Percentiles rank a stretch among this genome's conserved stretches.
Evolutionary conservation across 2,329 filamentous ascomycete genomes (phyloP).

Genomic region (Didymella exigua): DNA sequence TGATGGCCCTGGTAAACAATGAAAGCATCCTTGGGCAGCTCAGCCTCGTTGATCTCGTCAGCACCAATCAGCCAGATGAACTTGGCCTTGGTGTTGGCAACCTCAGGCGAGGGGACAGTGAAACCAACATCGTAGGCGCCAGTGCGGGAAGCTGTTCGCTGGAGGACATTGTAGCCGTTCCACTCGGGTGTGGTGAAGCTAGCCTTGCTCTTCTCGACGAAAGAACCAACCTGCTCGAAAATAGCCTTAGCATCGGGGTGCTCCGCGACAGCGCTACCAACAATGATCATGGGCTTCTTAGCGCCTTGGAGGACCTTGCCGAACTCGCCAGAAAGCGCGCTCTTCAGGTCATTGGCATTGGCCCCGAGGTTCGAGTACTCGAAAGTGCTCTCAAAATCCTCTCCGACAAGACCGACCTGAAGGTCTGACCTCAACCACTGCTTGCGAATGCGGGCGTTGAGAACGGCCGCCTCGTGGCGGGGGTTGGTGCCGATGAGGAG

Average conservation of each 20-base stretch:
- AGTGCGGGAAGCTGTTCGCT: slow-evolving; percentile 87
- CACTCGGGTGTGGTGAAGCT: slow-evolving; percentile 90
- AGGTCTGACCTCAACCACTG: slow-evolving; percentile 96
- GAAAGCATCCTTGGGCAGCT: slow-evolving; percentile 95
- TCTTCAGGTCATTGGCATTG: slow-evolving; percentile 80
- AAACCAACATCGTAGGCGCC: slow-evolving; percentile 97
- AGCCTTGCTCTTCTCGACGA: slow-evolving; percentile 89
- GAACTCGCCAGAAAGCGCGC: slow-evolving; percentile 81
- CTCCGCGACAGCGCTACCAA: slow-evolving; percentile 90
- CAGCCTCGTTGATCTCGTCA: slow-evolving; percentile 82
- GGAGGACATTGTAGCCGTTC: slow-evolving; percentile 97
- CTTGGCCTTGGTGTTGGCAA: slow-evolving; percentile 86
- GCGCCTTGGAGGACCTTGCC: slow-evolving; percentile 89
- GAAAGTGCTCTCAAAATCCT: slow-evolving; percentile 91
- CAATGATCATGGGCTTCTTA: slow-evolving; percentile 94
- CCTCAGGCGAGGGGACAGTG: slow-evolving; percentile 78
- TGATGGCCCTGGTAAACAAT: slow-evolving; percentile 98
- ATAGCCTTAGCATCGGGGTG: slow-evolving; percentile 90
- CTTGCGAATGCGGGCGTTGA: slow-evolving; percentile 97
- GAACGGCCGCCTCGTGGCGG: slow-evolving; percentile 88
- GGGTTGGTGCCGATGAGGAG: slow-evolving; percentile 95
- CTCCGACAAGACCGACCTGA: slow-evolving; percentile 88
- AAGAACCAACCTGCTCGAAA: slow-evolving; percentile 86
- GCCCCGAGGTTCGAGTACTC: slow-evolving; percentile 89
- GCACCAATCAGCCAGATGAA: slow-evolving; percentile 96